Conservation (phyloP, 306 rosid genomes). For the Prunus mume region DNA sequence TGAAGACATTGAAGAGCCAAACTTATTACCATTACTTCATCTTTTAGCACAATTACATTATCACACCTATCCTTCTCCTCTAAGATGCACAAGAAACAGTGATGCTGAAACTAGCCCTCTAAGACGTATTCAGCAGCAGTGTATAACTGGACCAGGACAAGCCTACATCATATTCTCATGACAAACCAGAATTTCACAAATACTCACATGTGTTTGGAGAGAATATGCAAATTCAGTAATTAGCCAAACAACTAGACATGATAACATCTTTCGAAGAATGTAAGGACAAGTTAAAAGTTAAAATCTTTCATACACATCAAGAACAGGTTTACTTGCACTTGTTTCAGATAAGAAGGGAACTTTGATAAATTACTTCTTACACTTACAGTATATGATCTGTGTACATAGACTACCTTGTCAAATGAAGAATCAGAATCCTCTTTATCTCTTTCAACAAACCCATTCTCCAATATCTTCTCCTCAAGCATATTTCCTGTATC, state of each 20-base stretch:
- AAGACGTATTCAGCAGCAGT: background rate
- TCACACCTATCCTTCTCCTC: background rate
- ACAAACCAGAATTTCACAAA: background rate
- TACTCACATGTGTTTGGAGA: background rate
- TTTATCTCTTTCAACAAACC: slow-evolving; percentile 26
- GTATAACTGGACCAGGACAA: background rate
- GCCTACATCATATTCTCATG: background rate
- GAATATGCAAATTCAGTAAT: background rate
- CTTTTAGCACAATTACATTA: background rate
- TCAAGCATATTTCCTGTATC: slow-evolving; percentile 40
- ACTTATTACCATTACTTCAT: background rate
- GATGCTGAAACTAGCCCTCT: background rate
- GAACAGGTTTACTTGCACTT: background rate
- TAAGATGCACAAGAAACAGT: background rate
- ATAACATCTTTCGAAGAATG: background rate
- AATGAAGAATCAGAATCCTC: slow-evolving; percentile 25
- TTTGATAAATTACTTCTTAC: background rate
- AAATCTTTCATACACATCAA: background rate
- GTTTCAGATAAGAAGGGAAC: background rate
- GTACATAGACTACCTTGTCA: slow-evolving; percentile 37
- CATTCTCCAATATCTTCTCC: slow-evolving; percentile 18
- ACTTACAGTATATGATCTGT: background rate
- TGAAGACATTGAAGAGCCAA: background rate
- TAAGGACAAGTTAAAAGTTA: background rate
- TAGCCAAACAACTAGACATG: background rate